A percentile compares a stretch with the other conserved stretches of the same genome.
phyloP scores from a whole-genome alignment of 1,284 basidiomycete genomes.

The Leccinum proximum region DNA sequence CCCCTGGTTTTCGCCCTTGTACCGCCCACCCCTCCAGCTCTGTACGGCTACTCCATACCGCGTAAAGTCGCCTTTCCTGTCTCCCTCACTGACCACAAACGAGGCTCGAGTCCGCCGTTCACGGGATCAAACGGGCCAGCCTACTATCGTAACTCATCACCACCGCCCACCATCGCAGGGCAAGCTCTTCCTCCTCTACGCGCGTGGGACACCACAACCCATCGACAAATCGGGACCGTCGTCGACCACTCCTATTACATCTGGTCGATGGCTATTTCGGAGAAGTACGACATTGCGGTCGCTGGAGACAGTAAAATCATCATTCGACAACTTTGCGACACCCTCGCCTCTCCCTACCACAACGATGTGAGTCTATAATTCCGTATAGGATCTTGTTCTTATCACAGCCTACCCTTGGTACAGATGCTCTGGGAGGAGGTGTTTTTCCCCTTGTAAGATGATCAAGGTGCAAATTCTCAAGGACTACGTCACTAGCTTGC shows the following conservation, averaged over 20 bases:
- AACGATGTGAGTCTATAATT: not conserved
- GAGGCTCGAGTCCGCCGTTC: too few relatives aligned
- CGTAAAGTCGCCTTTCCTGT: too few relatives aligned
- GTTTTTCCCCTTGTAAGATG: not conserved
- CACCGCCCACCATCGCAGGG: too few relatives aligned
- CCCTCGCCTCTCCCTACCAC: not conserved
- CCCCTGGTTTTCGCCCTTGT: too few relatives aligned
- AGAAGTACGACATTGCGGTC: not conserved
- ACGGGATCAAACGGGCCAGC: too few relatives aligned
- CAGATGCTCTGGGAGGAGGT: not conserved
- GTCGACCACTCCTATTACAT: not conserved
- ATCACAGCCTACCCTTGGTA: not conserved
- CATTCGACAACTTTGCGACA: not conserved
- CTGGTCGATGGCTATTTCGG: not conserved
- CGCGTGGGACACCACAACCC: not conserved
- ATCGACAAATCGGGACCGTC: not conserved
- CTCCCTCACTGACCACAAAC: too few relatives aligned
- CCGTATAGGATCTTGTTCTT: not conserved
- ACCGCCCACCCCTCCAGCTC: too few relatives aligned
- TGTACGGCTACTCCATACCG: too few relatives aligned
- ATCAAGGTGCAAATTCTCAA: not conserved
- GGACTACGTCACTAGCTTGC: not conserved
- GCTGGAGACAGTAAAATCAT: not conserved
- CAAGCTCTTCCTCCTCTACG: too few relatives aligned
- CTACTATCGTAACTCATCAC: too few relatives aligned